A percentile compares a stretch with the other conserved stretches of the same genome.
Conservation (phyloP, 441 rosid species). For the Theobroma grandiflorum region DNA sequence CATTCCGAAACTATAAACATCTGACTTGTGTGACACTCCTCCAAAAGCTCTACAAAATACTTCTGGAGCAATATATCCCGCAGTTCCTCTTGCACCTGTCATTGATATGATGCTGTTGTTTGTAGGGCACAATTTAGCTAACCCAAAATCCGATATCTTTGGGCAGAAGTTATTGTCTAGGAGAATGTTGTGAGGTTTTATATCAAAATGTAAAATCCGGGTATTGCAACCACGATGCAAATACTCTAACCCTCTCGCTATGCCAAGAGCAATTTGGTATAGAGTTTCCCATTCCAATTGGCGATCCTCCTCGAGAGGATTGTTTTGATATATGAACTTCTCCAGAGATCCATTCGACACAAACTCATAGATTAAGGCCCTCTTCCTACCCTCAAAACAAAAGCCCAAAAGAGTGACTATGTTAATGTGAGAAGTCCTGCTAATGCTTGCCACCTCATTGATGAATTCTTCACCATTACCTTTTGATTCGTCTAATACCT, state of each 20-base stretch:
- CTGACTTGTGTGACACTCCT: slow-evolving; percentile 43
- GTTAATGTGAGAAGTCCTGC: slow-evolving; percentile 52
- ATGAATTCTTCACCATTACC: slow-evolving; percentile 48
- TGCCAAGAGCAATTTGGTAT: slow-evolving; percentile 38
- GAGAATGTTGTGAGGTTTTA: slow-evolving; percentile 61
- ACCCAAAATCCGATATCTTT: slow-evolving; percentile 54
- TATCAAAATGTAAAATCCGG: slow-evolving; percentile 60
- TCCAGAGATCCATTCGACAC: slow-evolving; percentile 45
- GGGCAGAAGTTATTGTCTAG: slow-evolving; percentile 46
- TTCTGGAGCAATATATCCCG: slow-evolving; percentile 47
- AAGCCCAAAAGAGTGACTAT: slow-evolving; percentile 42
- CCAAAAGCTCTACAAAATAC: slow-evolving; percentile 38
- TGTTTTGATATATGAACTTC: slow-evolving; percentile 23
- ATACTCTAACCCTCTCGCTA: slow-evolving; percentile 55
- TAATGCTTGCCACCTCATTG: slow-evolving; percentile 53
- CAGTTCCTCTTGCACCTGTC: slow-evolving; percentile 42
- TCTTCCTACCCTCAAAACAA: slow-evolving; percentile 32
- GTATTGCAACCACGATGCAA: slow-evolving; percentile 58
- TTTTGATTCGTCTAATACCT: slow-evolving; percentile 34
- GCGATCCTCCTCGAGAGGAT: neutral
- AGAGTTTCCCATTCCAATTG: slow-evolving; percentile 15
- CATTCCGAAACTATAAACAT: slow-evolving; percentile 52
- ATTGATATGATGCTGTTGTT: slow-evolving; percentile 40
- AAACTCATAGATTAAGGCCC: slow-evolving; percentile 40
- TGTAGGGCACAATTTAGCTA: slow-evolving; percentile 42